Conservation (phyloP, 768 basidiomycete genomes). For the Trichaptum fuscoviolaceum region DNA sequence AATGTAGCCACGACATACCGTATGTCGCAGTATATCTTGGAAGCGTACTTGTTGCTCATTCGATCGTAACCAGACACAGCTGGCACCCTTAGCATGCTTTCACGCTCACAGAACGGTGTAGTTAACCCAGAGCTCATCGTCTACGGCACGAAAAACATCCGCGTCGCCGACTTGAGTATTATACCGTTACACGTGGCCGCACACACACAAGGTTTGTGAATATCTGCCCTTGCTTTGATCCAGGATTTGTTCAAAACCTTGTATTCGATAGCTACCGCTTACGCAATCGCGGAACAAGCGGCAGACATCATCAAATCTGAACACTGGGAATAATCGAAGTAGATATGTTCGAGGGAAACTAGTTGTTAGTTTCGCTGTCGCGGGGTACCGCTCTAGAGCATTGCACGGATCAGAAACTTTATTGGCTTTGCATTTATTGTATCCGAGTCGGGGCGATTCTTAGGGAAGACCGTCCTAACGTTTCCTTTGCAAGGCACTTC, state of each 20-base stretch:
- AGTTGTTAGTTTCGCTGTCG: neutral
- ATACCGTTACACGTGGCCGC: constrained; percentile 23
- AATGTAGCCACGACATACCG: constrained; percentile 10
- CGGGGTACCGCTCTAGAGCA: neutral
- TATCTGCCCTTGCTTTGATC: neutral
- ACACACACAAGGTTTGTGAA: constrained; percentile 16
- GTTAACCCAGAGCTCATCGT: constrained; percentile 38
- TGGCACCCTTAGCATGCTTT: constrained; percentile 50
- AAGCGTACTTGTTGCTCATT: neutral
- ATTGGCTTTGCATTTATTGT: no score
- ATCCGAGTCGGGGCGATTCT: no score
- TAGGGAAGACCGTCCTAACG: no score
- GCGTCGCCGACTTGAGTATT: constrained; percentile 26
- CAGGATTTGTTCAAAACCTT: neutral
- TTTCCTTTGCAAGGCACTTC: no score
- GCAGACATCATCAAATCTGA: neutral
- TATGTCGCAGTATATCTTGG: neutral
- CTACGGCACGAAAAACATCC: constrained; percentile 25
- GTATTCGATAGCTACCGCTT: constrained; percentile 8
- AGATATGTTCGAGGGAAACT: neutral
- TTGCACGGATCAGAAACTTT: no score
- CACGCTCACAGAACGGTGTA: constrained; percentile 44
- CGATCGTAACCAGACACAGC: constrained; percentile 30
- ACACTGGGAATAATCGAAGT: neutral
- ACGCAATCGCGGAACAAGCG: constrained; percentile 12